Evolutionary conservation across 371 early-diverging fungal genomes (phyloP), one percentile per base, ranked within the genome.

Genomic region (Mortierella sp.): DNA sequence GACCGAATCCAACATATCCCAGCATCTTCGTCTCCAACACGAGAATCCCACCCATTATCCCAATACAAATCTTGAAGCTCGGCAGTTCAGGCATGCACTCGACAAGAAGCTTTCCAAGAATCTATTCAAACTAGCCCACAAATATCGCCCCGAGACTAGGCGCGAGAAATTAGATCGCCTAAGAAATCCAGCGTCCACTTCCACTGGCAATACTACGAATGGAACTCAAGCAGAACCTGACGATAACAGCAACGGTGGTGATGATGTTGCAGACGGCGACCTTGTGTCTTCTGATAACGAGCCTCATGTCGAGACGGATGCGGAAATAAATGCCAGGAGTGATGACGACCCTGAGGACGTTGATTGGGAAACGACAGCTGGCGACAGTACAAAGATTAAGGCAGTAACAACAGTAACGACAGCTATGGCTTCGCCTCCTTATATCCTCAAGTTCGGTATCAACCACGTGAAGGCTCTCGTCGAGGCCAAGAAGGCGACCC

Each of bases 101-200:
- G 97, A 98, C 90, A 92, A 94, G 88, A 96, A 97, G 92, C 96
- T 96, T 75, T 97, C 97, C 79, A 93, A 95, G 68, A 92, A 96
- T 87, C 86, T 96, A 72, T 95, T 99, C 92, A 97, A 96, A 89
- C 89, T 96, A 72, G 84, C 94, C 64, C 87, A 93, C 93, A 99
- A 99, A 91, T 99, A 99, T 94, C 95, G 95, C 80, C 99, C 99
- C 64, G 99, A 99, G 89, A 96, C 93, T 86, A 92, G 90, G 84
- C 80, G 86, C 60, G 97, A 99, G 89, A 99, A 99, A 93, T 94
- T 92, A 83, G 84, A 89, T 61, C 96, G 99, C 88, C 87, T 99
- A 71, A 86, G n/a, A n/a, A n/a, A n/a, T n/a, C n/a, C n/a, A n/a
- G n/a, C n/a, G n/a, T n/a, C n/a, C n/a, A n/a, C n/a, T n/a, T n/a